Base-by-base conservation (phyloP, 495 filamentous ascomycete genomes). In the Platismatia glauca region DNA sequence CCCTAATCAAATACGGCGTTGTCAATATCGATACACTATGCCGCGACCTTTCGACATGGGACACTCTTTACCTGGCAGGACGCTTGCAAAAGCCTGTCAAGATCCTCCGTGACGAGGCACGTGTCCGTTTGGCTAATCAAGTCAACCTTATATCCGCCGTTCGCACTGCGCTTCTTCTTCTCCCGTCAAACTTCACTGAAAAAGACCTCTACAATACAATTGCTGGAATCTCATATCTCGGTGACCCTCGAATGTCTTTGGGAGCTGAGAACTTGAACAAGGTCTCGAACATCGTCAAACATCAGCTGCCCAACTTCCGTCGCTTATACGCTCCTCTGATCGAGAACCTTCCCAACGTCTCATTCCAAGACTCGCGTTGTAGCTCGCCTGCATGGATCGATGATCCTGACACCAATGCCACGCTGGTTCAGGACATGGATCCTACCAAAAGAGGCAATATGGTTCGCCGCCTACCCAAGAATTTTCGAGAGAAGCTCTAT, bases 41-140 rank as follows among this genome's bases (percentile, higher is more conserved):
- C 67, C 79, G 76, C 24, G 94, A 98, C 71, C 81, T 98, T 56
- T 86, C 81, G 24, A 81, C 89, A 66, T 98, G 94, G 94, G 84
- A 92, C 59, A 96, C 89, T 0, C 77, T 98, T 46, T 98, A 97
- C 72, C 81, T 98, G 33, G 94, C 94, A 29, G 94, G 94, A 2
- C 89, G 94, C 46, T 76, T 98, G 48, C 94, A 98, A 38, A 98
- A 98, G 71, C 94, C 94, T 1, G 94, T 97, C 68, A 97, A 97
- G 75, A 98, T 97, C 67, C 82, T 98, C 7, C 87, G 91, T 27
- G 94, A 98, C 67, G 90, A 97, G 69, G 88, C 95, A 3, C 84
- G 85, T 57, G 89, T 98, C 39, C 89, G 92, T 22, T 79, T 96
- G 27, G 89, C 94, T 7, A 97, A 97, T 71, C 95, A 97, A 72